phyloP scores from a whole-genome alignment of 805 yeast species.

The Ogataea pilisensis region DNA sequence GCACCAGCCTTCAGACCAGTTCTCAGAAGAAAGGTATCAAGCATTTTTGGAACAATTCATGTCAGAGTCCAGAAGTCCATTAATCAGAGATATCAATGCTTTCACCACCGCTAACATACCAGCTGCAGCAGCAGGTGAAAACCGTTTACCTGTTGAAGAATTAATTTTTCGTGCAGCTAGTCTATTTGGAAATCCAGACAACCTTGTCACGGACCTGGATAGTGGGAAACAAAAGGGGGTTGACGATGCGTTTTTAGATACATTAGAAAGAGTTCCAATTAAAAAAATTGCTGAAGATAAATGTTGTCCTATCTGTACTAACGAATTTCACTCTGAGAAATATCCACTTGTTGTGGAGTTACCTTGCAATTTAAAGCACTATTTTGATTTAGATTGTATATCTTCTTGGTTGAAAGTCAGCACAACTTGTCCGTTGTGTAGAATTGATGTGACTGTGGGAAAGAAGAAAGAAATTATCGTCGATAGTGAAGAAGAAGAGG shows the following conservation, averaged over 20 bases:
- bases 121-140: no score
- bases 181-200: slow-evolving; percentile 9
- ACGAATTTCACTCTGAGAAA: slow-evolving; percentile 62
- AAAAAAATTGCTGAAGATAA: slow-evolving; percentile 43
- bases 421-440: slow-evolving; percentile 81
- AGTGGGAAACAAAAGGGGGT: slow-evolving; percentile 42
- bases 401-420: slow-evolving; percentile 81
- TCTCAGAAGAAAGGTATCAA: background rate
- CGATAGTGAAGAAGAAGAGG: slow-evolving; percentile 59
- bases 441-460: slow-evolving; percentile 61
- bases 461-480: slow-evolving; percentile 34
- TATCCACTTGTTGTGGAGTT: slow-evolving; percentile 77
- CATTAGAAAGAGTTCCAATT: slow-evolving; percentile 62
- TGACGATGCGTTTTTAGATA: slow-evolving; percentile 65
- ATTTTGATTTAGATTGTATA: slow-evolving; percentile 85
- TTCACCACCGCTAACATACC: no score
- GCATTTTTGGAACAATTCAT: background rate
- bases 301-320: slow-evolving; percentile 83
- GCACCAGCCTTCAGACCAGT: background rate
- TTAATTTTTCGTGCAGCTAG: slow-evolving; percentile 1
- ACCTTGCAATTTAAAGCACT: slow-evolving; percentile 65
- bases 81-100: background rate
- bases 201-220: slow-evolving; percentile 1
- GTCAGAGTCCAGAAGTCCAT: background rate
- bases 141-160: background rate